A percentile compares a stretch with the other conserved stretches of the same genome.
phyloP scores from a whole-genome alignment of 202 grass and related monocot species.

The Elaeis oleifera region DNA sequence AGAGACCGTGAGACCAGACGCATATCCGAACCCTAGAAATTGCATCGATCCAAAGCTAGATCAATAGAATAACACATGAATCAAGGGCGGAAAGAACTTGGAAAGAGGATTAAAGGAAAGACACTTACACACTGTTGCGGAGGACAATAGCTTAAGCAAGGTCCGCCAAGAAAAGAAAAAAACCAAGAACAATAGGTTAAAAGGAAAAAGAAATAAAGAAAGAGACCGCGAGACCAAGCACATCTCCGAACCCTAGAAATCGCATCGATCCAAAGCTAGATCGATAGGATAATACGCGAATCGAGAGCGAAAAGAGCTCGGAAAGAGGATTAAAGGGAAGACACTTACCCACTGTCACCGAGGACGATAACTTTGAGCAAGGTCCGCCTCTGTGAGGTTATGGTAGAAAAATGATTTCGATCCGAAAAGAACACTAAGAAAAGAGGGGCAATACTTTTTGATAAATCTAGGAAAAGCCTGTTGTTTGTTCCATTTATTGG shows the following conservation, averaged over 20 bases:
- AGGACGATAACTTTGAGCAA: slow-evolving; percentile 99
- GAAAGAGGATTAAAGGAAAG: too few species aligned
- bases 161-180: too few species aligned
- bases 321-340: slow-evolving; percentile 5
- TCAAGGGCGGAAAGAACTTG: too few species aligned
- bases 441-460: too few species aligned
- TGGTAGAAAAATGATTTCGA: slow-evolving; percentile 13
- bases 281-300: not conserved
- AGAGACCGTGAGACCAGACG: too few species aligned
- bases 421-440: not conserved
- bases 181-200: not conserved
- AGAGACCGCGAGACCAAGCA: not conserved
- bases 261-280: slow-evolving; percentile 16
- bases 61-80: too few species aligned
- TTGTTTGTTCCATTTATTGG: too few species aligned
- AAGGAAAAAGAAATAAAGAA: not conserved
- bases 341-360: slow-evolving; percentile 79
- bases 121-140: too few species aligned
- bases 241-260: not conserved
- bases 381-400: slow-evolving; percentile 87
- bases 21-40: too few species aligned
- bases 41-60: too few species aligned
- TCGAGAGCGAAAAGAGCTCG: not conserved
- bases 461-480: too few species aligned
- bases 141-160: too few species aligned